Base-by-base conservation (phyloP, 129 eudicot species). In the Heracleum sosnowskyi region DNA sequence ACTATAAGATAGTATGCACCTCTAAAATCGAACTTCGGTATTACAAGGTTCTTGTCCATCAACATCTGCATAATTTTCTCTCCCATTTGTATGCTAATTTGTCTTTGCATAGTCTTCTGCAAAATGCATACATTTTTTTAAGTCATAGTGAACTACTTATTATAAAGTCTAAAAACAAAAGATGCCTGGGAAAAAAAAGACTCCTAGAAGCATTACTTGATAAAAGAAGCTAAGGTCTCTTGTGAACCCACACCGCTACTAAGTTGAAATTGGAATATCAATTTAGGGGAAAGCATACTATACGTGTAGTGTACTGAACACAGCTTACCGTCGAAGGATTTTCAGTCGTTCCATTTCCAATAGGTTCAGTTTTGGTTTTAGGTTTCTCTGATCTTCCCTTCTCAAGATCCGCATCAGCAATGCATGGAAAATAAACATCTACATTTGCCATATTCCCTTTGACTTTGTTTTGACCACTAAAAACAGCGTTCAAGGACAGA, bases 21-120 rank as follows among this genome's bases (percentile, higher is more conserved):
- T 88, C 83, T 84, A 33, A 91, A 82, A 71, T 83, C 75, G 76
- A 85, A 76, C 85, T 91, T 91, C 70, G 91, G 93, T 41, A 89
- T 40, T 83, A 86, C 85, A 26, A 88, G 79, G 79, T 83, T 83
- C 81, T 87, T 89, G 77, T 86, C 88, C 97, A 91, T 86, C 71
- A 93, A 78, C 76, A 90, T 79, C 78, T 86, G 95, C 87, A 89
- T 88, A 81, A 88, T 83, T 53, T 85, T 88, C 66, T 87, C 90
- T 74, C 92, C 92, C 78, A 88, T 80, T 64, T 91, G 92, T 34
- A 86, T 83, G 83, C 91, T 87, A 34, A 89, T 80, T 75, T 88
- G 96, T 84, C 89, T 89, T 84, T 86, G 95, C 74, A 89, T 71
- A 66, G 90, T 79, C 79, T 83, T 90, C 97, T 93, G 87, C 81